Percentiles rank a stretch among this genome's conserved stretches.
These are phyloP conservation scores for Neurospora sp. DNA, from an alignment of 495 filamentous ascomycete species.

Conservation along the genomic window DNA sequence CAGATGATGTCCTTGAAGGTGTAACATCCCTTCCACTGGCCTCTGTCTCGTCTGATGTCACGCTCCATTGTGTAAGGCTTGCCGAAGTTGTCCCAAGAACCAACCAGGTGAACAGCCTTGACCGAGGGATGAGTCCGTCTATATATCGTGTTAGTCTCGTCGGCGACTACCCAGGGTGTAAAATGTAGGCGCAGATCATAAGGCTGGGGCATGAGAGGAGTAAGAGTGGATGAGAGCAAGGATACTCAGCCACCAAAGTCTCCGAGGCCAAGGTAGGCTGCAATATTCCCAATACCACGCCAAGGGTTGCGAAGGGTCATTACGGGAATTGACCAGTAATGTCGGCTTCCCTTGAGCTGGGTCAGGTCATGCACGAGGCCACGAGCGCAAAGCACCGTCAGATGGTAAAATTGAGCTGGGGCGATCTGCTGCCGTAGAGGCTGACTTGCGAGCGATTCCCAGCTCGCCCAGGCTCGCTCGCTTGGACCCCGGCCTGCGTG, in stretches of 20 bases:
- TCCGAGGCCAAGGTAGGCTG: neutral
- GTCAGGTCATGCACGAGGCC: too few species aligned
- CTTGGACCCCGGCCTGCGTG: neutral
- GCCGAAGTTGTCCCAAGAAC: constrained; percentile 90
- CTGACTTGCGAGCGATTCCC: neutral
- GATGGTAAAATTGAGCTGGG: neutral
- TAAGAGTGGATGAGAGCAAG: neutral
- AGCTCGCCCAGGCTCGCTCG: neutral
- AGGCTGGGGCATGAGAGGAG: neutral
- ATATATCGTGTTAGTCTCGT: constrained; percentile 6
- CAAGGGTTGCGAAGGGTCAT: neutral
- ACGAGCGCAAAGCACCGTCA: neutral
- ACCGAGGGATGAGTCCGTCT: constrained; percentile 58
- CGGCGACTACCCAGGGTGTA: neutral
- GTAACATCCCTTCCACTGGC: constrained; percentile 78
- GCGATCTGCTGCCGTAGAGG: neutral
- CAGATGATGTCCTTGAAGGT: constrained; percentile 74
- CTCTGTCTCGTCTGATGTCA: constrained; percentile 56
- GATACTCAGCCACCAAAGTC: neutral
- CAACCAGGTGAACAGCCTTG: constrained; percentile 66
- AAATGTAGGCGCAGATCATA: neutral
- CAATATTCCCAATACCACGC: neutral
- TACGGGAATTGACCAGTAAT: neutral
- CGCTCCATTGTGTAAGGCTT: constrained; percentile 67
- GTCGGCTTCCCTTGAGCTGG: neutral